phyloP scores from a whole-genome alignment of 352 stramenopile species.

The Pythium insidiosum region DNA sequence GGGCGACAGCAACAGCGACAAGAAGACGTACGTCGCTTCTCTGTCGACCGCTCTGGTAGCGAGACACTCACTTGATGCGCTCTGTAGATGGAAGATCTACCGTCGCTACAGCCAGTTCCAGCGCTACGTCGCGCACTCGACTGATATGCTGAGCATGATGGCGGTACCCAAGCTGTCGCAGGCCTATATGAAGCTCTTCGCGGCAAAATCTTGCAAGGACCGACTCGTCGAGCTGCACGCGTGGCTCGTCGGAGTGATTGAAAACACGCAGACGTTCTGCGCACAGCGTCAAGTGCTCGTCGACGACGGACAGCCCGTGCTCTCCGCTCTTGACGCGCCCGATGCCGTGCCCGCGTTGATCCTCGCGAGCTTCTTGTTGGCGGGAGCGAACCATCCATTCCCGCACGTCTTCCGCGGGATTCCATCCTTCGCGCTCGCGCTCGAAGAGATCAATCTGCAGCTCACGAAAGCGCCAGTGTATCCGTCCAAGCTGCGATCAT shows the following conservation, averaged over 20 bases:
- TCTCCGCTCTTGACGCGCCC: constrained; percentile 14
- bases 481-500: constrained; percentile 63
- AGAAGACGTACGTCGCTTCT: constrained; percentile 26
- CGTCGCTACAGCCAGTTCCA: constrained; percentile 82
- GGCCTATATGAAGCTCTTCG: constrained; percentile 77
- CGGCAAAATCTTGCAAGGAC: constrained; percentile 69
- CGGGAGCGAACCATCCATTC: constrained; percentile 67
- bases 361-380: constrained; percentile 60
- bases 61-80: not conserved
- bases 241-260: constrained; percentile 54
- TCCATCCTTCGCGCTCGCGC: constrained; percentile 60
- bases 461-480: constrained; percentile 41
- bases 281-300: constrained; percentile 22
- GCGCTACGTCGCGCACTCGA: constrained; percentile 55
- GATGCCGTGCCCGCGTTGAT: constrained; percentile 44
- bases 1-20: constrained; percentile 20
- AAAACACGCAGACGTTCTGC: constrained; percentile 66
- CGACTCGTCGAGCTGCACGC: constrained; percentile 63
- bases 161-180: constrained; percentile 58
- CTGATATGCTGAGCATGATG: constrained; percentile 43
- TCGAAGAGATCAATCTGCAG: constrained; percentile 65
- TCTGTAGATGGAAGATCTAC: constrained; percentile 73
- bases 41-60: not conserved
- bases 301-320: not conserved
- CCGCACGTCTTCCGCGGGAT: constrained; percentile 57